phyloP scores from a whole-genome alignment of 2,329 filamentous ascomycete species.

The Emergomyces pasteurianus region DNA sequence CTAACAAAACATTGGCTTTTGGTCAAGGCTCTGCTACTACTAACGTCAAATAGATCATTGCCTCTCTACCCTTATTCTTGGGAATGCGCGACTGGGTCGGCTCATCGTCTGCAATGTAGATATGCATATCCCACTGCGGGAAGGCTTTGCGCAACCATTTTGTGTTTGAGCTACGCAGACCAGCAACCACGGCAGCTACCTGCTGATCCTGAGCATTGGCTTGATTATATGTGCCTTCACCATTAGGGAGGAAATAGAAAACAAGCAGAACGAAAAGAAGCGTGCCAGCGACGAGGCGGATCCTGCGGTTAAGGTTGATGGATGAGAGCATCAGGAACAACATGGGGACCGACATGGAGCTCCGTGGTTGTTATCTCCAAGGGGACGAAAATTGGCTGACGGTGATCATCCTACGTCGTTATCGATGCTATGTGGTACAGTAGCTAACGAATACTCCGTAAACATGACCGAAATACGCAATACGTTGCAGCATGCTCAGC shows the following conservation, averaged over 20 bases:
- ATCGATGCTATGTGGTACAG: too few species aligned
- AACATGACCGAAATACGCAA: too few species aligned
- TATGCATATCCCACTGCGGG: conserved; percentile 10
- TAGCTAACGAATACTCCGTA: too few species aligned
- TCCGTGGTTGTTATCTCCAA: neutral
- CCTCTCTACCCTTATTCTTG: conserved; percentile 40
- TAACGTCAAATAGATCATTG: conserved; percentile 39
- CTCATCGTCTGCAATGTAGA: conserved; percentile 31
- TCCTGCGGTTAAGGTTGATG: neutral
- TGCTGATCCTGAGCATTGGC: neutral
- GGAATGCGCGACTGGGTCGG: conserved; percentile 12
- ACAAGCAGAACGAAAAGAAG: neutral
- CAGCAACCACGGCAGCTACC: neutral
- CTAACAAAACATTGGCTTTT: neutral
- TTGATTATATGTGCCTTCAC: neutral
- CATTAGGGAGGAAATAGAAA: neutral
- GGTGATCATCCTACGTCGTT: neutral
- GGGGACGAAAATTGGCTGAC: neutral
- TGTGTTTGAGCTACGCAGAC: neutral
- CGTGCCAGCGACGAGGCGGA: neutral
- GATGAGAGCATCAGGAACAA: neutral
- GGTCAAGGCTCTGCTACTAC: neutral
- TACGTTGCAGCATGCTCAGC: too few species aligned
- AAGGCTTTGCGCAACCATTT: neutral
- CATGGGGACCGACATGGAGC: neutral